Evolutionary conservation across 495 filamentous ascomycete species (phyloP), one percentile per base, ranked within the genome.

Genomic region (Penicillium fimorum): DNA sequence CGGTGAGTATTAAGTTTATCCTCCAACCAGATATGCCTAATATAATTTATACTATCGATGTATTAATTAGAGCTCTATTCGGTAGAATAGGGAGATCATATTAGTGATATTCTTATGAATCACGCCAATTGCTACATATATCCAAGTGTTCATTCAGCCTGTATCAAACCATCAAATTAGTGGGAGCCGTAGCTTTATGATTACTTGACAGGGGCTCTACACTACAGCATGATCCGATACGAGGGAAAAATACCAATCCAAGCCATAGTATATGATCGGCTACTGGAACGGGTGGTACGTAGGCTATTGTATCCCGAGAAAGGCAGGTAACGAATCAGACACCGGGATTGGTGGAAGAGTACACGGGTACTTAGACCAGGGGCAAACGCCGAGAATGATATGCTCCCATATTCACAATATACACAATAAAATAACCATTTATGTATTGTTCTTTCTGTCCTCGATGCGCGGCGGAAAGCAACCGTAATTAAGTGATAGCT

Each of bases 171-270:
- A 29, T 0, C 4, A 20, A 35, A 13, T 13, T 35, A 44, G 37
- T 37, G 4, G 22, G 11, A 43, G 22, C 24, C 2, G 35, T 10
- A 55, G 38, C 58, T 43, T 43, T 15, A 32, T 22, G 17, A 42
- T 42, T n/a, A 24, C 45, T 47, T 24, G 15, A 12, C 40, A 17
- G 32, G 22, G 48, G 33, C 46, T 9, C 32, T 41, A n/a, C 22
- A 30, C 40, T 51, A 5, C 32, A 15, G 35, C 37, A 48, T 27
- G 37, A 50, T 50, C 52, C 60, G 63, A 66, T 66, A 66, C 60
- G 63, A 54, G 63, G 63, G 63, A 63, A 66, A 63, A 66, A 49
- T 47, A 60, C 47, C 27, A 33, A n/a, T 38, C 45, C 9, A 30
- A 53, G 35, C 33, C 33, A 13, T 27, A 47, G 35, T 51, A 46